Evolutionary conservation across 768 basidiomycete species (phyloP).

Genomic region (Mycena crocata): DNA sequence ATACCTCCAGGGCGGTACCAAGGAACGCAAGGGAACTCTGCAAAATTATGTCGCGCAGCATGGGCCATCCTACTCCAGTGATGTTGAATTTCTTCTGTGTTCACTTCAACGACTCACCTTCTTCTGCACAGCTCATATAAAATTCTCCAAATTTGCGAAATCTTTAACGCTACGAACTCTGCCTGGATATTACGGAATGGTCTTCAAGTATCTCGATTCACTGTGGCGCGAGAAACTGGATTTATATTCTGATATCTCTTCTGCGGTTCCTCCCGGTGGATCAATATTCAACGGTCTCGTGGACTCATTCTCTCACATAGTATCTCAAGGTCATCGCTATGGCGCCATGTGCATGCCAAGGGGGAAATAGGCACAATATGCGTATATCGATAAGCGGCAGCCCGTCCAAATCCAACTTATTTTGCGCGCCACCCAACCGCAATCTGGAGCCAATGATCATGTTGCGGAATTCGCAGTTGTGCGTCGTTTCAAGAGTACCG

Average conservation of each 20-base stretch:
- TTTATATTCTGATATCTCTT: conserved; percentile 18
- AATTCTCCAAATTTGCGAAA: conserved; percentile 5
- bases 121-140: background rate
- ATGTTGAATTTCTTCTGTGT: background rate
- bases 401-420: conserved; percentile 30
- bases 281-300: background rate
- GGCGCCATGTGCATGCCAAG: no score
- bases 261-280: conserved; percentile 22
- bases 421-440: conserved; percentile 4
- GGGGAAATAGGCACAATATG: conserved; percentile 26
- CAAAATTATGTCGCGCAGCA: conserved; percentile 27
- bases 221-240: background rate
- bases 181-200: background rate
- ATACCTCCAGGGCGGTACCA: conserved; percentile 23
- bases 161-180: background rate
- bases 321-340: no score
- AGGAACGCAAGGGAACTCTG: conserved; percentile 29
- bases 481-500: conserved; percentile 7
- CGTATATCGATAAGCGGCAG: conserved; percentile 23
- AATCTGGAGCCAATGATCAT: background rate
- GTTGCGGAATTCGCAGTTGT: conserved; percentile 22
- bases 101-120: background rate
- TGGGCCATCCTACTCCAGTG: conserved; percentile 6
- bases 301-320: no score
- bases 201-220: background rate